Conservation (phyloP, 176 grass and related monocot genomes). For the Juncus inflexus region DNA sequence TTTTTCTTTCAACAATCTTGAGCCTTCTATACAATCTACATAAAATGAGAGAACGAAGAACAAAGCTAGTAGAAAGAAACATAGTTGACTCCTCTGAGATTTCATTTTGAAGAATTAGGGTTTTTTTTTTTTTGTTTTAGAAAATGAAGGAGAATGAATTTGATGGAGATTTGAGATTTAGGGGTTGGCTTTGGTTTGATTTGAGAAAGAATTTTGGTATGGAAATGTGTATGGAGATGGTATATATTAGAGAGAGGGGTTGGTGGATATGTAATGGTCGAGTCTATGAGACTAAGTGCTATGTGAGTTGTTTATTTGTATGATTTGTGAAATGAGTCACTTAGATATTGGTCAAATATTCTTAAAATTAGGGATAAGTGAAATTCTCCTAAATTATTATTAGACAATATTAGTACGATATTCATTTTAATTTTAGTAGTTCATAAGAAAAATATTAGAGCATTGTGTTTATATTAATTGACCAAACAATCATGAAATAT, state of each 20-base stretch:
- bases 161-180: conserved; percentile 4
- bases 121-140: neutral
- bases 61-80: conserved; percentile 9
- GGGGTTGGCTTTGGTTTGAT: neutral
- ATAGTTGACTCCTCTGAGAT: conserved; percentile 18
- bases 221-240: neutral
- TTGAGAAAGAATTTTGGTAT: conserved; percentile 9
- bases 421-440: too few relatives aligned
- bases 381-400: too few relatives aligned
- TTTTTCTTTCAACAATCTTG: conserved; percentile 38
- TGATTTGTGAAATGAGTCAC: too few relatives aligned
- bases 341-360: too few relatives aligned
- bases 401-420: too few relatives aligned
- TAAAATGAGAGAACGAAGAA: conserved; percentile 44
- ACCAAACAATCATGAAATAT: too few relatives aligned
- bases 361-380: too few relatives aligned
- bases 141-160: neutral
- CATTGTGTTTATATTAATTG: too few relatives aligned
- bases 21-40: conserved; percentile 35
- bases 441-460: too few relatives aligned
- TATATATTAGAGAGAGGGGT: conserved; percentile 4
- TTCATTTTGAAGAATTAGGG: conserved; percentile 11
- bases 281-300: too few relatives aligned
- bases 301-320: too few relatives aligned
- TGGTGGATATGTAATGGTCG: too few relatives aligned